Evolutionary conservation across 2,329 filamentous ascomycete species (phyloP).

Genomic region (Calonectria hawksworthii): DNA sequence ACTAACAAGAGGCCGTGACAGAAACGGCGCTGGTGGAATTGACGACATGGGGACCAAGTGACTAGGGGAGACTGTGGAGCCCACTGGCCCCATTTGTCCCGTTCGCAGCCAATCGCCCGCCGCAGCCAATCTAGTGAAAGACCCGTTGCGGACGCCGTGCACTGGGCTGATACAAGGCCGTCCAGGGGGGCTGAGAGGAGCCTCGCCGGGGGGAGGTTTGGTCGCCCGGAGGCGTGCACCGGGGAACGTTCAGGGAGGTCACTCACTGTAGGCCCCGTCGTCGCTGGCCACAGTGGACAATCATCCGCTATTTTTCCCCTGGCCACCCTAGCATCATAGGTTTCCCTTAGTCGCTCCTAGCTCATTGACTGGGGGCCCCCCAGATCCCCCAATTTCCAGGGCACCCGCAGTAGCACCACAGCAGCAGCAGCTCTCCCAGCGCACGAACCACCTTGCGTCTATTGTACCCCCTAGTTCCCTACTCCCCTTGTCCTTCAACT

Average conservation of each 20-base stretch:
- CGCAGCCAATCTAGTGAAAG: slow-evolving; percentile 35
- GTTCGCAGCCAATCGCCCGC: slow-evolving; percentile 20
- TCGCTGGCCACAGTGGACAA: not conserved
- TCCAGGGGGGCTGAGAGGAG: slow-evolving; percentile 12
- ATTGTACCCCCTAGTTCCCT: slow-evolving; percentile 19
- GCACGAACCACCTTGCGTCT: slow-evolving; percentile 40
- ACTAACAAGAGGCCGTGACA: slow-evolving; percentile 19
- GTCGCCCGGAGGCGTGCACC: not conserved
- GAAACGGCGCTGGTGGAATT: slow-evolving; percentile 29
- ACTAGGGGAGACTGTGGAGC: slow-evolving; percentile 13
- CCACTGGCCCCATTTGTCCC: slow-evolving; percentile 1
- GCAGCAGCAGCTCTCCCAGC: slow-evolving; percentile 28
- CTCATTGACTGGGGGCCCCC: slow-evolving; percentile 32
- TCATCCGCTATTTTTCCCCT: slow-evolving; percentile 12
- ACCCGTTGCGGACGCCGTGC: slow-evolving; percentile 30
- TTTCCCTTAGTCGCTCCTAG: slow-evolving; percentile 36
- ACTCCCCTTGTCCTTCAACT: slow-evolving; percentile 14
- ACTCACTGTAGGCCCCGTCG: slow-evolving; percentile 16
- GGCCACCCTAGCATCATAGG: slow-evolving; percentile 23
- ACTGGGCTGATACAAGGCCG: slow-evolving; percentile 16
- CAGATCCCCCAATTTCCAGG: slow-evolving; percentile 46
- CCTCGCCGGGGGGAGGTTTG: not conserved
- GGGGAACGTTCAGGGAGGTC: not conserved
- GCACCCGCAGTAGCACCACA: slow-evolving; percentile 41
- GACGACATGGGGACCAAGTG: slow-evolving; percentile 20